Percentiles rank a stretch among this genome's conserved stretches.
phyloP scores from a whole-genome alignment of 108 stramenopile species.

The Skeletonema grethae region DNA sequence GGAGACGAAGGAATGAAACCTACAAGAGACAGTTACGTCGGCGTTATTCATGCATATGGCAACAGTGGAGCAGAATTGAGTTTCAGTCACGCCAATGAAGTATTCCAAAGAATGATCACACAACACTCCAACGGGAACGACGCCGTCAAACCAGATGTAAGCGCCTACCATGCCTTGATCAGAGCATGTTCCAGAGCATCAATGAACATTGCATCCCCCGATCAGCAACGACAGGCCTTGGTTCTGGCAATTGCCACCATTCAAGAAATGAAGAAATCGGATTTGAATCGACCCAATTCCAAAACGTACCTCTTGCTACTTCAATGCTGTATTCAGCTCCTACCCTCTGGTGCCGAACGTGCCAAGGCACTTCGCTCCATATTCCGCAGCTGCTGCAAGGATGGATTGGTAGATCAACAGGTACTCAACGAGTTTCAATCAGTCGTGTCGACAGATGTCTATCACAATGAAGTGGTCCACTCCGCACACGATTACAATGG shows the following conservation, averaged over 20 bases:
- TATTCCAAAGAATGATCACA: constrained; percentile 47
- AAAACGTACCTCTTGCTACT: constrained; percentile 64
- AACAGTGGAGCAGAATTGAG: constrained; percentile 24
- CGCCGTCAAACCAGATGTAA: constrained; percentile 33
- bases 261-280: constrained; percentile 48
- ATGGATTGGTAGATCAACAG: constrained; percentile 65
- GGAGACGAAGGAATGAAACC: constrained; percentile 51
- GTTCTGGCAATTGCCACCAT: constrained; percentile 50
- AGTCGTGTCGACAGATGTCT: constrained; percentile 54
- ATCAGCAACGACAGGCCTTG: constrained; percentile 26
- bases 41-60: constrained; percentile 42
- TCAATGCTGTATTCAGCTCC: constrained; percentile 56
- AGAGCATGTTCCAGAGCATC: constrained; percentile 49
- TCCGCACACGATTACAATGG: constrained; percentile 48
- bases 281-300: constrained; percentile 55
- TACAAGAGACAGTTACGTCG: constrained; percentile 46
- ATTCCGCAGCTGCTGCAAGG: constrained; percentile 70
- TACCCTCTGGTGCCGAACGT: constrained; percentile 52
- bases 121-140: constrained; percentile 47
- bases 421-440: constrained; percentile 60
- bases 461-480: constrained; percentile 61
- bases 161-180: constrained; percentile 64
- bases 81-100: constrained; percentile 38
- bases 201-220: constrained; percentile 15
- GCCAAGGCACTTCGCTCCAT: constrained; percentile 61